A percentile compares a stretch with the other conserved stretches of the same genome.
These are phyloP conservation scores for Cotoneaster glaucophyllus DNA, from an alignment of 306 rosid genomes.

Conservation along the genomic window DNA sequence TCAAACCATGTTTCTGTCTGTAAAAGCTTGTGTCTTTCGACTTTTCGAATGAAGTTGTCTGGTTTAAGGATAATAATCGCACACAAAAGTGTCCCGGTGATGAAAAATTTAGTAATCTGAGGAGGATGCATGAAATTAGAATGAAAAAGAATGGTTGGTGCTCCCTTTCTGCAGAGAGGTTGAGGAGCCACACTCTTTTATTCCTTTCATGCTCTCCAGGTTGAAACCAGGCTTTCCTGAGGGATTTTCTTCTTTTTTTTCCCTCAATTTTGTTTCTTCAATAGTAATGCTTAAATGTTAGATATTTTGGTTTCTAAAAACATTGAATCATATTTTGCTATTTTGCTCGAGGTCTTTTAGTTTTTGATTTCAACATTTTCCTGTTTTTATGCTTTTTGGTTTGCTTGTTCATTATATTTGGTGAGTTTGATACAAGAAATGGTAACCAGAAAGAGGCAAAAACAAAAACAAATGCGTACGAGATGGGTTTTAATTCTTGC, in stretches of 20 bases:
- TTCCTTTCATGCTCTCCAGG: constrained; percentile 10
- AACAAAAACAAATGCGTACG: too few relatives aligned
- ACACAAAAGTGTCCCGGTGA: constrained; percentile 3
- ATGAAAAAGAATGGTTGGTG: constrained; percentile 1
- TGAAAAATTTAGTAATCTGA: constrained; percentile 29
- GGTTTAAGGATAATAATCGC: neutral
- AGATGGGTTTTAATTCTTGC: too few relatives aligned
- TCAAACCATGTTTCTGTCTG: too few relatives aligned
- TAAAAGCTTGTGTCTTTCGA: too few relatives aligned
- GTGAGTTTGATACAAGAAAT: too few relatives aligned
- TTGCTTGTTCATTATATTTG: too few relatives aligned
- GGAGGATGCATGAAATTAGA: neutral
- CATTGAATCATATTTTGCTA: too few relatives aligned
- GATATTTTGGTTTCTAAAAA: neutral
- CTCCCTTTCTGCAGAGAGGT: constrained; percentile 26
- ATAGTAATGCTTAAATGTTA: neutral
- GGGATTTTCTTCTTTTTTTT: neutral
- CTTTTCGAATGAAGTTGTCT: neutral
- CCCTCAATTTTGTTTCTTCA: neutral
- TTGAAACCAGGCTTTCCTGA: constrained; percentile 22
- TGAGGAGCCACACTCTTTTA: constrained; percentile 17
- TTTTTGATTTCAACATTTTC: too few relatives aligned
- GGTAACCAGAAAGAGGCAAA: too few relatives aligned
- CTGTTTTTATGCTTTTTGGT: too few relatives aligned
- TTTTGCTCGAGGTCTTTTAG: too few relatives aligned